A percentile compares a stretch with the other conserved stretches of the same genome.
These are phyloP conservation scores for Phytophthora capsici DNA, from an alignment of 352 stramenopile genomes.

Conservation along the genomic window DNA sequence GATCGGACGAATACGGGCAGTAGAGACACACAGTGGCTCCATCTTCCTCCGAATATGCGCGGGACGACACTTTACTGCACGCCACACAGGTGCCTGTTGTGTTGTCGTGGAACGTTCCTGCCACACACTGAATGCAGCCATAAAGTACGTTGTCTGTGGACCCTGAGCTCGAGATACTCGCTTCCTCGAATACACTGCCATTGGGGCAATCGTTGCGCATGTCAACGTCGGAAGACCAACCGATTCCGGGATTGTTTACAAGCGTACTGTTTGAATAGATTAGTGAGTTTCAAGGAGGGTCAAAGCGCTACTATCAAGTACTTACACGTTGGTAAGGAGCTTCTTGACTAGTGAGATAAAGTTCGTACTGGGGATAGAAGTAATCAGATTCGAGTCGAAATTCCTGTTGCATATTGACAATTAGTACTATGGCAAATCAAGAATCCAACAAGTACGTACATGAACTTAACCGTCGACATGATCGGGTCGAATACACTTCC, in stretches of 20 bases:
- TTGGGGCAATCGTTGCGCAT: conserved; percentile 55
- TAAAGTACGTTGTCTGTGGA: conserved; percentile 41
- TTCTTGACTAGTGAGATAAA: conserved; percentile 55
- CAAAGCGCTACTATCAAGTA: not conserved
- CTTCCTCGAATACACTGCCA: conserved; percentile 58
- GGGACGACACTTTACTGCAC: conserved; percentile 51
- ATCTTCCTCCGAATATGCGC: conserved; percentile 61
- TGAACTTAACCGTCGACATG: conserved; percentile 49
- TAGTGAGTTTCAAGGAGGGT: not conserved
- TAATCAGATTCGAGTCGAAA: conserved; percentile 67
- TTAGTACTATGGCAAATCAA: not conserved
- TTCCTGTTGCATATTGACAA: conserved; percentile 33
- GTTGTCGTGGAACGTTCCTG: conserved; percentile 66
- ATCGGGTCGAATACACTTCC: conserved; percentile 52
- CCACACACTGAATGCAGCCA: conserved; percentile 70
- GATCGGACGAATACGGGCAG: conserved; percentile 68
- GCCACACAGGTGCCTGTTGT: conserved; percentile 43
- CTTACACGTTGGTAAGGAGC: conserved; percentile 59
- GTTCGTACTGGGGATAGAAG: conserved; percentile 59
- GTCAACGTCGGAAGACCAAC: conserved; percentile 37
- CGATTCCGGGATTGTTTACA: conserved; percentile 59
- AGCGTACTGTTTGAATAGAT: conserved; percentile 41
- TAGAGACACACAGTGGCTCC: conserved; percentile 60
- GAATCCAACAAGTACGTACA: conserved; percentile 40
- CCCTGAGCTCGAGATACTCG: conserved; percentile 24